phyloP scores from a whole-genome alignment of 179 eudicot genomes.

The Sideroxylon spinosum region DNA sequence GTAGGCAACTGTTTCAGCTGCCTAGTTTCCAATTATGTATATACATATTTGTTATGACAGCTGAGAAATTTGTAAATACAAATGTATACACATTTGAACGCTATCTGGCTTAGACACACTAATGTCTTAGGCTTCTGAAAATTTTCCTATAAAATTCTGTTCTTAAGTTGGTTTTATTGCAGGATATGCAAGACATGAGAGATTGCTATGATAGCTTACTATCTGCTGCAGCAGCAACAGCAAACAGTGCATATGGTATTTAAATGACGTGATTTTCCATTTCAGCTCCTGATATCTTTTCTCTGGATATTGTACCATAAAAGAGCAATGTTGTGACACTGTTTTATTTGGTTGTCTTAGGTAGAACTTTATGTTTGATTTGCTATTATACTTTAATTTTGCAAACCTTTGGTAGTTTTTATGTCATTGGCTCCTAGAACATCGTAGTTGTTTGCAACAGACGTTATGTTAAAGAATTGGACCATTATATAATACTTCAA shows the following conservation, averaged over 20 bases:
- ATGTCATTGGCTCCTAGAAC: background rate
- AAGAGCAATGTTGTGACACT: background rate
- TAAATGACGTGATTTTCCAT: conserved; percentile 5
- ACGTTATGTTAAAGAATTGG: background rate
- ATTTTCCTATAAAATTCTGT: background rate
- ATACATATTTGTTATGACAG: background rate
- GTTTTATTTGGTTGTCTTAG: background rate
- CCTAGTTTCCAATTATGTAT: background rate
- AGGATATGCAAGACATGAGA: conserved; percentile 92
- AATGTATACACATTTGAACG: background rate
- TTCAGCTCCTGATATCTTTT: background rate
- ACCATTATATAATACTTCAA: background rate
- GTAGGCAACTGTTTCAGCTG: background rate
- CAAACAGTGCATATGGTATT: conserved; percentile 87
- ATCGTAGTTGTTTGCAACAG: background rate
- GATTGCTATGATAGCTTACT: conserved; percentile 92
- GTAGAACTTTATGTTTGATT: background rate
- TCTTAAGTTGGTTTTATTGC: conserved; percentile 10
- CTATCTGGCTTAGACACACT: background rate
- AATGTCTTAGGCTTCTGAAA: background rate
- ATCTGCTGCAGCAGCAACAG: conserved; percentile 80
- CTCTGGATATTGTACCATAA: background rate
- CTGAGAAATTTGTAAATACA: background rate
- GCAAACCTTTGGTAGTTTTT: background rate
- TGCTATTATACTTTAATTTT: background rate